Base-by-base conservation (phyloP, 2,329 filamentous ascomycete species). In the Pseudocercospora vitis region DNA sequence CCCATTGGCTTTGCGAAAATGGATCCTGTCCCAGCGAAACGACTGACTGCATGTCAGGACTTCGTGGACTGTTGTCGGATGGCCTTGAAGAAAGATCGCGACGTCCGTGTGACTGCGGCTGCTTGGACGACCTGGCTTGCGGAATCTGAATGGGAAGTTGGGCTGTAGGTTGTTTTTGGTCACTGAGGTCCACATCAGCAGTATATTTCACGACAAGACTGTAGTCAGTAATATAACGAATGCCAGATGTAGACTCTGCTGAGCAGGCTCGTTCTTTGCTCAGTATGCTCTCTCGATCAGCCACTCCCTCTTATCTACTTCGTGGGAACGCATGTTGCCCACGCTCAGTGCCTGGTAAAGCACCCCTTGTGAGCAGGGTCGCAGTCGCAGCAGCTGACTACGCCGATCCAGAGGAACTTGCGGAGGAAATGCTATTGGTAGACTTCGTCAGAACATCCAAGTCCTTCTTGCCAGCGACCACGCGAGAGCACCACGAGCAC, bases 401-500 rank as follows among this genome's bases (percentile, higher is more conserved):
- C 8, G 32, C 35, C 39, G 33, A 14, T 31, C 31, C 48, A 9
- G 31, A 50, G 5, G 63, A 63, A 46, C 53, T 58, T 8, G 56
- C 55, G 5, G 64, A 65, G 4, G 54, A 58, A n/a, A 67, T 54
- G 42, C 66, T 68, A 8, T 65, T 63, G 6, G 58, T 60, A 26
- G 63, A 66, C 44, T 52, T 52, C 14, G 42, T 52, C 9, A 55
- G 44, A n/a, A 49, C 51, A 33, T 57, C 58, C 33, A 59, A 18
- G 39, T 68, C 65, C 39, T 67, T 69, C 54, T 65, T 67, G 1
- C 65, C 61, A 3, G 53, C 52, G 6, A 67, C 55, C 8, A 69
- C 64, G 56, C 90, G 79, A 70, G 80, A 83, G 70, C 92, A 97
- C 91, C 92, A 96, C 0, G 88, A 89, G 71, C 91, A 97, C 33